phyloP scores from a whole-genome alignment of 495 filamentous ascomycete genomes.

The Amniculicola lignicola region DNA sequence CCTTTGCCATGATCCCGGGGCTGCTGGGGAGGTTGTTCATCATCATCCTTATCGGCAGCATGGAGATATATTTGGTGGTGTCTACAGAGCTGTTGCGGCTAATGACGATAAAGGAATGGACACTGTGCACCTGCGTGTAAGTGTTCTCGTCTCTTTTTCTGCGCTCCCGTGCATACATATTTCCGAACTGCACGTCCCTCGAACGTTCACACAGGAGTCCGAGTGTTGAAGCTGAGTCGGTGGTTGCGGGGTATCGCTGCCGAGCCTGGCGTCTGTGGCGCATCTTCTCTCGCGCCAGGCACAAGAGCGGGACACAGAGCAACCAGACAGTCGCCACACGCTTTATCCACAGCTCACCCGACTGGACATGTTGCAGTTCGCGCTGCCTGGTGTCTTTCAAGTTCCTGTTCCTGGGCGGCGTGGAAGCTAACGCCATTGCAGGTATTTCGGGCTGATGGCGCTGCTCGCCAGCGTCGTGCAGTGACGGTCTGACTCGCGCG shows the following conservation, averaged over 20 bases:
- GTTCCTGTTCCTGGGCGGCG: too few relatives aligned
- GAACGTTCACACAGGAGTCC: too few relatives aligned
- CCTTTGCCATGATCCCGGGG: conserved; percentile 28
- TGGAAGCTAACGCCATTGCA: conserved; percentile 34
- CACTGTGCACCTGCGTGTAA: conserved; percentile 28
- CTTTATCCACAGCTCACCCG: conserved; percentile 1
- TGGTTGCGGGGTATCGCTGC: conserved; percentile 16
- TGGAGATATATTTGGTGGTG: conserved; percentile 17
- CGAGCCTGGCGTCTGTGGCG: too few relatives aligned
- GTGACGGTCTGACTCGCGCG: too few relatives aligned
- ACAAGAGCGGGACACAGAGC: too few relatives aligned
- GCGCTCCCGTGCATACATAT: too few relatives aligned
- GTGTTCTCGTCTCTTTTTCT: conserved; percentile 18
- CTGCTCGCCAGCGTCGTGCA: conserved; percentile 29
- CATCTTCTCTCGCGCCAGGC: too few relatives aligned
- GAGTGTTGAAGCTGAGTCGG: conserved; percentile 1
- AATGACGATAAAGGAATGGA: conserved; percentile 31
- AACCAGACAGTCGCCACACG: background rate
- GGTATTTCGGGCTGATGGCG: conserved; percentile 36
- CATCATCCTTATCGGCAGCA: conserved; percentile 21
- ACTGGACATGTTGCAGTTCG: background rate
- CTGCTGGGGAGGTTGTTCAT: conserved; percentile 34
- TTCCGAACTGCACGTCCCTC: too few relatives aligned
- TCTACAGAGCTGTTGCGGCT: conserved; percentile 27
- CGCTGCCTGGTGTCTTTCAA: too few relatives aligned